Conservation (phyloP, 768 basidiomycete genomes). For the Exidia glandulosa region DNA sequence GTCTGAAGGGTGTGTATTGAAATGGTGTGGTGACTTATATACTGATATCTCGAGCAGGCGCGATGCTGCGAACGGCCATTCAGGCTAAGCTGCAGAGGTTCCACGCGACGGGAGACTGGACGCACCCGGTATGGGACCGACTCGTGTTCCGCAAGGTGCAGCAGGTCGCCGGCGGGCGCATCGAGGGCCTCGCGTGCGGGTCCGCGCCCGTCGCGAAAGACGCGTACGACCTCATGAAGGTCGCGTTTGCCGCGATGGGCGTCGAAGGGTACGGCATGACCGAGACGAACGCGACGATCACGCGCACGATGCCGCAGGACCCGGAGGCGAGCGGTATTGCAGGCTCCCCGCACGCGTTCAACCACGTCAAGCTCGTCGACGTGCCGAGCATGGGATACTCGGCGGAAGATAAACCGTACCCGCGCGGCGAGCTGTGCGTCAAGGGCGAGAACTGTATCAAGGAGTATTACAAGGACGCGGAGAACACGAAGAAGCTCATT, state of each 20-base stretch:
- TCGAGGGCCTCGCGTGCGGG: constrained; percentile 59
- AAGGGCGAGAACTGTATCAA: constrained; percentile 56
- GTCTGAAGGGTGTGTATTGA: constrained; percentile 44
- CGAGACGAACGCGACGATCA: constrained; percentile 61
- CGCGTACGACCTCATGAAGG: constrained; percentile 84
- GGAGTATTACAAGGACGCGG: constrained; percentile 73
- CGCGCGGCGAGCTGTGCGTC: constrained; percentile 79
- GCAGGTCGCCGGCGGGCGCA: constrained; percentile 45
- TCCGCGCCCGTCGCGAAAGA: constrained; percentile 82
- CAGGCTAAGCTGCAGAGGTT: constrained; percentile 63
- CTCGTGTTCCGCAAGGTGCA: constrained; percentile 84
- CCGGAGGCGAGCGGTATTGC: constrained; percentile 61
- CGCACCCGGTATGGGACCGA: constrained; percentile 78
- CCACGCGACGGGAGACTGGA: constrained; percentile 54
- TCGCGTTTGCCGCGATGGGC: constrained; percentile 65
- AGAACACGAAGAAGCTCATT: constrained; percentile 68
- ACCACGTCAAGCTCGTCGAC: constrained; percentile 82
- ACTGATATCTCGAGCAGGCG: constrained; percentile 40
- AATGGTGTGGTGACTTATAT: neutral
- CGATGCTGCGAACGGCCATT: constrained; percentile 73
- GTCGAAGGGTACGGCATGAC: constrained; percentile 89
- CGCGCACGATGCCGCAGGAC: constrained; percentile 49
- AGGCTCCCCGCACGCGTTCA: constrained; percentile 64
- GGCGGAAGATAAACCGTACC: constrained; percentile 75
- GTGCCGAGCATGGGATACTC: constrained; percentile 85